Base-by-base conservation (phyloP, 768 basidiomycete genomes). In the Rhodotorula taiwanensis region DNA sequence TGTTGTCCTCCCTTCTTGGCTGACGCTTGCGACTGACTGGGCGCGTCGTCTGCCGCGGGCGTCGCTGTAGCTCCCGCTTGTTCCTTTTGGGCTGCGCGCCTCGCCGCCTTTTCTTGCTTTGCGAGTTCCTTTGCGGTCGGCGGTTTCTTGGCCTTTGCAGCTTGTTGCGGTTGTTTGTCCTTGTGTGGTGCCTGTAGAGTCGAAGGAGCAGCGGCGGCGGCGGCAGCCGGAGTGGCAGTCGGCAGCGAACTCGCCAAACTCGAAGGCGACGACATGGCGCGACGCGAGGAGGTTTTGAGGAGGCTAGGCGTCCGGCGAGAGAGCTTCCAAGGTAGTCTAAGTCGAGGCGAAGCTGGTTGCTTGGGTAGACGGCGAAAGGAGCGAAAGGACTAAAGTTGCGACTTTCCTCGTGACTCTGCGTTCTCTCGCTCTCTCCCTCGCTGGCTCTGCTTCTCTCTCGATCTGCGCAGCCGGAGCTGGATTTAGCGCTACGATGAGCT, bases 91-190 rank as follows among this genome's bases (percentile, higher is more conserved):
- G 58, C 53, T 21, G 61, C 66, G 1, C 66, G 16, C 43, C 50
- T 27, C 3, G 62, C 66, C 0, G 66, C 66, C 45, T 64, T 63
- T 15, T 54, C 62, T 8, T 47, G 47, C 28, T 56, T 58, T 5
- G 39, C 47, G 27, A 48, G 28, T 5, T 68, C 58, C 58, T 68
- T 68, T 7, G 62, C 56, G 23, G 49, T 27, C 5, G 10, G 36
- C 5, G 23, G 18, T n/a, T 51, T 52, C 41, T 64, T 64, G 21
- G 58, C 34, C 34, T 53, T 52, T 5, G 25, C 43, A 13, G 20
- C 43, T 44, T 21, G 9, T 39, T 3, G 42, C 42, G 13, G 2
- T 16, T 28, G 30, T 20, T 27, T 16, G 21, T 6, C 13, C n/a
- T 13, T 4, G n/a, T 20, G 7, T 25, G 18, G 33, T 5, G n/a